Evolutionary conservation across 164 flowering plant species (phyloP), one percentile per base, ranked within the genome.

Genomic region (Piper longum): DNA sequence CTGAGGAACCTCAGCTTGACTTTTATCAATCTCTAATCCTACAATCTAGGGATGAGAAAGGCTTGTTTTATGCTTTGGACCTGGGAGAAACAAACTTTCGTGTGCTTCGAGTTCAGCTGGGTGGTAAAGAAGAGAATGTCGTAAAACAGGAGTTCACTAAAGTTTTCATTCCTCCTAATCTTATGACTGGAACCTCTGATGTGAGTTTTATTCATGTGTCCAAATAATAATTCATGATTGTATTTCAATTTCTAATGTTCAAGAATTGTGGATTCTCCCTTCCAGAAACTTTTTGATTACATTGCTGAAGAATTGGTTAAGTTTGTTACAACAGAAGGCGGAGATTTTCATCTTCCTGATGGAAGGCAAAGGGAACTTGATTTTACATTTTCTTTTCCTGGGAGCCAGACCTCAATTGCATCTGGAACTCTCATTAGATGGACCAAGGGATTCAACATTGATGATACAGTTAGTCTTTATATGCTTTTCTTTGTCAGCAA

Each of bases 21-120:
- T 26, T 48, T 48, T 48, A 2, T 48, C 14, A 12, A 2, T 48
- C 14, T 48, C 12, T 2, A 48, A 12, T 48, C 7, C 63, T 45
- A 45, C 45, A 17, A 69, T 56, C 66, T 73, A 86, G 89, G 43
- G 79, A 77, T 44, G 89, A 84, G 73, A 65, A 76, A 57, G 89
- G 93, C 52, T 5, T 79, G 26, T 83, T 66, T 63, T 83, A 85
- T 62, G 93, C 85, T 40, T n/a, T 87, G 65, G 82, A 79, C 65
- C 64, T 85, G 55, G 64, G 83, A 36, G 81, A 75, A 44, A 73
- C 80, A 4, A 71, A 77, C 41, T 77, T 83, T 62, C 74, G 79
- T 39, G 64, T 83, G 13, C 61, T 81, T 41, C 65, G 80, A 7
- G 83, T 79, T 1, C 60, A 67, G 45, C 76, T 87, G 62, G 77